Base-by-base conservation (phyloP, 2,329 filamentous ascomycete genomes). In the Immersiporthe knoxdaviesiana region DNA sequence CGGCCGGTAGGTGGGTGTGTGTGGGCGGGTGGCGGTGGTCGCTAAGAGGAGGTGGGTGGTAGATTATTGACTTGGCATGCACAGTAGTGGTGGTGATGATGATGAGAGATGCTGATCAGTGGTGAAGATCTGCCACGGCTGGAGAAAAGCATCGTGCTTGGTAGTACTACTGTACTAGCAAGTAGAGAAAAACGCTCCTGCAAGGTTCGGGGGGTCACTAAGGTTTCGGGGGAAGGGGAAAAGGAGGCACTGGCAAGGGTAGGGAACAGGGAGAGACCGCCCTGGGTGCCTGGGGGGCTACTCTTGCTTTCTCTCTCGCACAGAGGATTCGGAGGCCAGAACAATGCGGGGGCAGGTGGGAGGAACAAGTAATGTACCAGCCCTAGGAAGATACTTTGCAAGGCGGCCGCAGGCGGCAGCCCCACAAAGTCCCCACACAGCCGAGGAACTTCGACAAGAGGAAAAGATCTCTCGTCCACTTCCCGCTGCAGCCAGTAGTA, bases 261-360 rank as follows among this genome's bases (percentile, higher is more conserved):
- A 8, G 35, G 4, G 35, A 8, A 8, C 35, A 35, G n/a, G n/a
- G n/a, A n/a, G n/a, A 35, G 35, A 39, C 7, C 37, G 7, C 7
- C n/a, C 44, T 47, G 44, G 44, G 21, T 47, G 16, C n/a, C n/a
- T n/a, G n/a, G n/a, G n/a, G 44, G 18, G 6, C 8, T 47, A 18
- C 44, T 47, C 44, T 47, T 47, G 44, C 44, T n/a, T 47, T 21
- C 39, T 39, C 50, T 56, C 52, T 30, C 52, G 24, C 52, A 16
- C 12, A 30, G 58, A 62, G n/a, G 24, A n/a, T 44, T 62, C 59
- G 59, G 59, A 62, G 35, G 35, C 59, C 59, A 62, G 59, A 62
- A 41, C 37, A 62, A 62, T 62, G 37, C 35, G 37, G 37, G 21
- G 59, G 5, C n/a, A 10, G 16, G 27, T 24, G 37, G 37, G 35